A percentile compares a stretch with the other conserved stretches of the same genome.
Evolutionary conservation across 352 stramenopile genomes (phyloP).

Genomic region (Globisporangium cylindrosporum): DNA sequence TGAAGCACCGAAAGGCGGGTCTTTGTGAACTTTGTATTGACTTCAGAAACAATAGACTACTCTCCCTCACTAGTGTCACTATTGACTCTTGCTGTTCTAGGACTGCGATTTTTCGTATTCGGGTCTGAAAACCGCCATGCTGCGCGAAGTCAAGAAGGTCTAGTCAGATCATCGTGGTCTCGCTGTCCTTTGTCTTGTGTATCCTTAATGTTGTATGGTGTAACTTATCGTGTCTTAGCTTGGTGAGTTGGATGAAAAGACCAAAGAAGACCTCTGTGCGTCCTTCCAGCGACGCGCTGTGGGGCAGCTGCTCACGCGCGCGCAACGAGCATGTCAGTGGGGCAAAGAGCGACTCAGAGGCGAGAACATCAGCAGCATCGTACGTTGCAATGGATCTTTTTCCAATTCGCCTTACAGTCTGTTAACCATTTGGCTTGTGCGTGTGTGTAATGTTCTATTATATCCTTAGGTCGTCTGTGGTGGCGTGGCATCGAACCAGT

Average conservation of each 20-base stretch:
- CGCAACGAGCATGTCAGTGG: constrained; percentile 88
- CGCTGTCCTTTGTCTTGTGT: too few relatives aligned
- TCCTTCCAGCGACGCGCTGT: constrained; percentile 88
- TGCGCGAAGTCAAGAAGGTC: constrained; percentile 69
- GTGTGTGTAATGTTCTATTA: neutral
- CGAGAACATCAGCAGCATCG: constrained; percentile 58
- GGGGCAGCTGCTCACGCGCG: constrained; percentile 64
- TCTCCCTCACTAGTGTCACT: neutral
- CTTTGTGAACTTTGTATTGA: neutral
- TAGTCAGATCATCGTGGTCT: neutral
- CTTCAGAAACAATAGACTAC: neutral
- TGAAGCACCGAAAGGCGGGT: constrained; percentile 72
- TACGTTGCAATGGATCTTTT: constrained; percentile 30
- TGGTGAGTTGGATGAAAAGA: constrained; percentile 39
- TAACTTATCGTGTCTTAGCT: constrained; percentile 25
- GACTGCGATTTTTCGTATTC: constrained; percentile 98
- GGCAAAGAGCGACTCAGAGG: constrained; percentile 45
- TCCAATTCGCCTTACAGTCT: neutral
- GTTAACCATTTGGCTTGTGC: neutral
- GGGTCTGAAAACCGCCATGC: constrained; percentile 97
- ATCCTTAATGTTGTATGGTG: too few relatives aligned
- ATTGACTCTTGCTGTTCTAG: constrained; percentile 19
- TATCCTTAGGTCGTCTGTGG: constrained; percentile 89
- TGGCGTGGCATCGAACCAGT: constrained; percentile 96
- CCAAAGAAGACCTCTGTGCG: constrained; percentile 89